Evolutionary conservation across 805 yeast genomes (phyloP).

Genomic region (Metschnikowia baotianmanensis): DNA sequence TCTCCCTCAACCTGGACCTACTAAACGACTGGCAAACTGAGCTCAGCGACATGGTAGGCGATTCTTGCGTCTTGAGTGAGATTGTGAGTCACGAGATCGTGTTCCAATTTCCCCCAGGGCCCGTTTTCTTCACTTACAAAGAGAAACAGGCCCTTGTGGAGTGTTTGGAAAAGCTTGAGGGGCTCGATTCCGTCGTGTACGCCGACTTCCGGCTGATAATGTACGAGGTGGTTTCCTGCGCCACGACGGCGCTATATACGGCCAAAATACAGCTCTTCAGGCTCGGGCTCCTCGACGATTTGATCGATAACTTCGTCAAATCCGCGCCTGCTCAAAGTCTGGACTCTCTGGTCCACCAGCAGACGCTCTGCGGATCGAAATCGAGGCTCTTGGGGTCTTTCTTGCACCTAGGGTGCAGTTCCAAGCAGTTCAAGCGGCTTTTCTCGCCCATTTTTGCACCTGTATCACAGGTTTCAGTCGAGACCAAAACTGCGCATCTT

Average conservation of each 20-base stretch:
- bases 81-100: slow-evolving; percentile 27
- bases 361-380: slow-evolving; percentile 9
- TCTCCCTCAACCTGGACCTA: slow-evolving; percentile 26
- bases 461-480: slow-evolving; percentile 4
- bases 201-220: slow-evolving; percentile 30
- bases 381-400: slow-evolving; percentile 25
- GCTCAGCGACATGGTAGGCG: slow-evolving; percentile 24
- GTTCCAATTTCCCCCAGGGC: slow-evolving; percentile 16
- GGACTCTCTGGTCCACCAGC: slow-evolving; percentile 16
- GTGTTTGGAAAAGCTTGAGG: slow-evolving; percentile 12
- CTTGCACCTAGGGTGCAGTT: slow-evolving; percentile 36
- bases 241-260: slow-evolving; percentile 25
- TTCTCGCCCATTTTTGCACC: slow-evolving; percentile 19
- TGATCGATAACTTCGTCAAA: slow-evolving; percentile 23
- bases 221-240: slow-evolving; percentile 24
- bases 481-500: slow-evolving; percentile 19
- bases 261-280: slow-evolving; percentile 24
- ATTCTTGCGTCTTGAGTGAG: slow-evolving; percentile 19
- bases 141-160: slow-evolving; percentile 14
- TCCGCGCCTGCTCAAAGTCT: slow-evolving; percentile 11
- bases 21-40: slow-evolving; percentile 39
- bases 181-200: slow-evolving; percentile 24
- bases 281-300: slow-evolving; percentile 18
- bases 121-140: slow-evolving; percentile 4
- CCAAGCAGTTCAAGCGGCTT: slow-evolving; percentile 20